Evolutionary conservation across 345 rosid genomes (phyloP).

Genomic region (Eucalyptus melliodora): DNA sequence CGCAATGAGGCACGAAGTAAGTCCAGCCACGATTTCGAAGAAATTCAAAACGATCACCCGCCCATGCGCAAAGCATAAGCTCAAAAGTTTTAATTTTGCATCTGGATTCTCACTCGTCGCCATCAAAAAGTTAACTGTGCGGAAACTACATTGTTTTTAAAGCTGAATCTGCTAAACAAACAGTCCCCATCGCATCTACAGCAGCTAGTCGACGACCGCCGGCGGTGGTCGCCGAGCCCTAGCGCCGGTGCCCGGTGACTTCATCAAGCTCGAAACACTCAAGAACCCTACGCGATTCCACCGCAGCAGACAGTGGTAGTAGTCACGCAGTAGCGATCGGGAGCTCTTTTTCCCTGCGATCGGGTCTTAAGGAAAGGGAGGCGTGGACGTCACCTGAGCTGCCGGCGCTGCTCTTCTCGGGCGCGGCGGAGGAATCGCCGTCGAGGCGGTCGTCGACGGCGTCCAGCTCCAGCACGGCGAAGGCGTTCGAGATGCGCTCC

Average conservation of each 20-base stretch:
- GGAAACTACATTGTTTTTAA: background rate
- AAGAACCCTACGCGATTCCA: background rate
- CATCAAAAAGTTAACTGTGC: background rate
- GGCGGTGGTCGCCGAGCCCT: background rate
- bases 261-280: background rate
- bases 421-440: background rate
- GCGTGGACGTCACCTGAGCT: background rate
- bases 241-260: background rate
- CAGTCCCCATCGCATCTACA: background rate
- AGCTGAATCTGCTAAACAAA: background rate
- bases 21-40: background rate
- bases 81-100: background rate
- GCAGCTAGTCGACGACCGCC: background rate
- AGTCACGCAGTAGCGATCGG: background rate
- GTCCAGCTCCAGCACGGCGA: constrained; percentile 29
- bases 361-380: background rate
- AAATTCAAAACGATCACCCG: background rate
- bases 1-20: background rate
- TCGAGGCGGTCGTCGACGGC: constrained; percentile 17
- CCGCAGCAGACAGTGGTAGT: background rate
- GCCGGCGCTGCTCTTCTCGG: background rate
- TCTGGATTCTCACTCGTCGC: background rate
- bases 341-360: background rate
- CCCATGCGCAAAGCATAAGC: background rate
- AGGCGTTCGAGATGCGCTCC: constrained; percentile 29